A percentile compares a stretch with the other conserved stretches of the same genome.
These are phyloP conservation scores for Zizania palustris DNA, from an alignment of 202 grass and related monocot genomes.

Conservation along the genomic window DNA sequence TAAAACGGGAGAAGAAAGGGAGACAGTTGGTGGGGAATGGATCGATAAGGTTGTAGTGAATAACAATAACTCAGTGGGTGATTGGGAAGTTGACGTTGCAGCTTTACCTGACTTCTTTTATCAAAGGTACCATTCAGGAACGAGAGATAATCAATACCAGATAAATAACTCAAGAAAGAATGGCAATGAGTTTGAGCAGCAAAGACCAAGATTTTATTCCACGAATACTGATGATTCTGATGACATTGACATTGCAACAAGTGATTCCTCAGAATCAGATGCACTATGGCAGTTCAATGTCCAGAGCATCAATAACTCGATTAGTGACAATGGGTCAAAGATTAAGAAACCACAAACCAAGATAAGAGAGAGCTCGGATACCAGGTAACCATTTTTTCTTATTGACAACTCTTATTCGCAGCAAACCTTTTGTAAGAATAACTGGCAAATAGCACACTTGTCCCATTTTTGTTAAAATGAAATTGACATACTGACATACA, in stretches of 20 bases:
- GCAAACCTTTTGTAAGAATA: not conserved
- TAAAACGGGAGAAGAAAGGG: slow-evolving; percentile 79
- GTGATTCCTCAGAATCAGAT: slow-evolving; percentile 99
- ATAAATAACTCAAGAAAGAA: slow-evolving; percentile 53
- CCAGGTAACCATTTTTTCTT: slow-evolving; percentile 58
- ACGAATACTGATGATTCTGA: slow-evolving; percentile 88
- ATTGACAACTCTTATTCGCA: slow-evolving; percentile 14
- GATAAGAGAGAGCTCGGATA: slow-evolving; percentile 63
- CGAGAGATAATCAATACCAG: slow-evolving; percentile 56
- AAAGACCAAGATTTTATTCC: slow-evolving; percentile 66
- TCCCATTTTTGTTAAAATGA: not conserved
- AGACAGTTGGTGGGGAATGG: slow-evolving; percentile 74
- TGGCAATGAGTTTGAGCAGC: slow-evolving; percentile 59
- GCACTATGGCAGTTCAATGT: slow-evolving; percentile 88
- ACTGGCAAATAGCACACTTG: not conserved
- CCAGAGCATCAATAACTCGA: slow-evolving; percentile 58
- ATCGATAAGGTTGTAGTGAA: slow-evolving; percentile 95
- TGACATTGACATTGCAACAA: slow-evolving; percentile 95
- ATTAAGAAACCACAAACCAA: slow-evolving; percentile 88
- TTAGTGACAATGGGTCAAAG: slow-evolving; percentile 64
- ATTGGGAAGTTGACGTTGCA: slow-evolving; percentile 82
- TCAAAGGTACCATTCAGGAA: slow-evolving; percentile 69
- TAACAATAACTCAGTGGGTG: slow-evolving; percentile 56
- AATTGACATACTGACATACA: not conserved
- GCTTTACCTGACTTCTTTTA: slow-evolving; percentile 88